Conservation (phyloP, 1,284 basidiomycete genomes). For the Pseudozyma thailandica region DNA sequence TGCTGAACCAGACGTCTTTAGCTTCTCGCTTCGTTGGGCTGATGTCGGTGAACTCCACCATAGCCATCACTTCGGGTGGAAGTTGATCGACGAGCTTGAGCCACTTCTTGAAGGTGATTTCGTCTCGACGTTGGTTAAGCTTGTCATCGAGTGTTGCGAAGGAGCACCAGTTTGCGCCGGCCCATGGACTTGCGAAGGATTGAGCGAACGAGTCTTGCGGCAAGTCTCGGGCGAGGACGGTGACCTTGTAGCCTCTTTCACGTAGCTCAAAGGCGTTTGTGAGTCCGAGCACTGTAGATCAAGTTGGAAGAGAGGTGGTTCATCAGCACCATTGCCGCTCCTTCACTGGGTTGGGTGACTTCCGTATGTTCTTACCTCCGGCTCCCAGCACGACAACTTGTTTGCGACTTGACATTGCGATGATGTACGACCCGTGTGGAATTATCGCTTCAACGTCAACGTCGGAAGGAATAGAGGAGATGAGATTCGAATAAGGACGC, state of each 20-base stretch:
- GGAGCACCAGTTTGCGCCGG: conserved; percentile 79
- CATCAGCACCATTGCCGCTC: neutral
- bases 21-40: conserved; percentile 23
- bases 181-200: conserved; percentile 78
- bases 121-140: conserved; percentile 34
- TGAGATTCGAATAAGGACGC: neutral
- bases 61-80: conserved; percentile 43
- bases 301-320: no score
- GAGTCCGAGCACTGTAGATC: conserved; percentile 70
- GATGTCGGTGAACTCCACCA: conserved; percentile 52
- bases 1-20: conserved; percentile 50
- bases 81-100: conserved; percentile 34
- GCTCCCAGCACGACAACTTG: conserved; percentile 54
- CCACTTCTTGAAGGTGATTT: conserved; percentile 49
- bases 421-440: no score
- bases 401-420: neutral
- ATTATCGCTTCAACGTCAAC: no score
- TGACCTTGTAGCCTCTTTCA: conserved; percentile 71
- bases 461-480: neutral
- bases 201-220: conserved; percentile 75
- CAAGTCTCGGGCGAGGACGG: conserved; percentile 76
- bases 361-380: conserved; percentile 37
- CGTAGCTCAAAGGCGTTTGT: conserved; percentile 69
- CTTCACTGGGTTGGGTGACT: neutral
- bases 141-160: conserved; percentile 69